A percentile compares a stretch with the other conserved stretches of the same genome.
phyloP scores from a whole-genome alignment of 2,329 filamentous ascomycete genomes.

The Trichoderma hamatum region DNA sequence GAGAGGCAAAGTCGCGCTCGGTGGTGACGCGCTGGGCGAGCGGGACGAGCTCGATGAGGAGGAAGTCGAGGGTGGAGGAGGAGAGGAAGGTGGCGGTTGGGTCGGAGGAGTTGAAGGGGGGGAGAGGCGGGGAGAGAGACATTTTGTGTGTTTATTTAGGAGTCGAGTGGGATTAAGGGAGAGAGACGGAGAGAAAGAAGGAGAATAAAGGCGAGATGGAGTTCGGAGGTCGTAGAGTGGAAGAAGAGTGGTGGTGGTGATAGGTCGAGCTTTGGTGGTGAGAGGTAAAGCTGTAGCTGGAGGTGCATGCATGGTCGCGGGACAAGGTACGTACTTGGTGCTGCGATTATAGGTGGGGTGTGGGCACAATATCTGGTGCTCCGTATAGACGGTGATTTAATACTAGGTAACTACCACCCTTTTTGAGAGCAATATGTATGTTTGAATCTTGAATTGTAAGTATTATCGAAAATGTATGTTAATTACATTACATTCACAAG shows the following conservation, averaged over 20 bases:
- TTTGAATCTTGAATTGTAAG: too few relatives aligned
- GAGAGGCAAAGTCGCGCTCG: slow-evolving; percentile 60
- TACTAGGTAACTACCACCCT: not conserved
- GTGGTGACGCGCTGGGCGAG: slow-evolving; percentile 85
- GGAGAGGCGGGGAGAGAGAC: slow-evolving; percentile 73
- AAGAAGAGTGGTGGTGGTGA: not conserved
- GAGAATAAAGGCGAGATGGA: not conserved
- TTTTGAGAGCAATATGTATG: not conserved
- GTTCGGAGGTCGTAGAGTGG: not conserved
- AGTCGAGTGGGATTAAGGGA: not conserved
- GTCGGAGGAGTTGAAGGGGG: slow-evolving; percentile 72
- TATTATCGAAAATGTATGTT: too few relatives aligned
- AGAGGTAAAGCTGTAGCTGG: not conserved
- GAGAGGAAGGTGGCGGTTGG: slow-evolving; percentile 76
- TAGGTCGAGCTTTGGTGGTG: not conserved
- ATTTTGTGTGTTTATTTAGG: slow-evolving; percentile 45
- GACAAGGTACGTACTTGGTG: not conserved
- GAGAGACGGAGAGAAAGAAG: not conserved
- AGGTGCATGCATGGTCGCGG: too few relatives aligned
- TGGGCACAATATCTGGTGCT: not conserved
- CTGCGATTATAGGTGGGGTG: not conserved
- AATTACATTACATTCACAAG: too few relatives aligned
- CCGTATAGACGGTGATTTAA: too few relatives aligned
- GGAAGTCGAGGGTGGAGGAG: slow-evolving; percentile 86
- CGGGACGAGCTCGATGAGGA: slow-evolving; percentile 95